Percentiles rank a stretch among this genome's conserved stretches.
These are phyloP conservation scores for Hypsizygus ulmarius DNA, from an alignment of 1,284 basidiomycete species.

Conservation along the genomic window DNA sequence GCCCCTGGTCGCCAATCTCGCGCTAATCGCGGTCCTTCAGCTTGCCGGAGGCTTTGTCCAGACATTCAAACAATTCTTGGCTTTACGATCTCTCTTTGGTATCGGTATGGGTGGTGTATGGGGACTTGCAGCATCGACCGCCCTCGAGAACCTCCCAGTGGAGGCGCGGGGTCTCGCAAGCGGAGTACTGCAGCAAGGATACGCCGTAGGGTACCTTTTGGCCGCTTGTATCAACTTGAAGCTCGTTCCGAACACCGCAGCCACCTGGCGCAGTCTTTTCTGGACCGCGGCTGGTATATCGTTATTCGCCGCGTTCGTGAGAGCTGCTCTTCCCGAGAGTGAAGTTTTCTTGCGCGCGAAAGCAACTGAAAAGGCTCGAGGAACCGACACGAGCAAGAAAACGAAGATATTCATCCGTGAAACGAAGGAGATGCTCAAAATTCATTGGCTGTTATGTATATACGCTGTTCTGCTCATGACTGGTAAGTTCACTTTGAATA, in stretches of 20 bases:
- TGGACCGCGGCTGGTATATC: constrained; percentile 74
- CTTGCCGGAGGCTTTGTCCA: constrained; percentile 77
- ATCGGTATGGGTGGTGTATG: constrained; percentile 87
- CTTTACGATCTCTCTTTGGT: constrained; percentile 75
- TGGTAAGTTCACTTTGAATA: constrained; percentile 42
- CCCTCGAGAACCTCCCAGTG: constrained; percentile 88
- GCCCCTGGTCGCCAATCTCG: constrained; percentile 80
- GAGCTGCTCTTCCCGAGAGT: constrained; percentile 79
- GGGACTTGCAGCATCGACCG: constrained; percentile 74
- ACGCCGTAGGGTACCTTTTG: constrained; percentile 63
- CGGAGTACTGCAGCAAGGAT: constrained; percentile 84
- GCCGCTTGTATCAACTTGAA: constrained; percentile 76
- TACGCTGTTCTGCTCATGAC: constrained; percentile 82
- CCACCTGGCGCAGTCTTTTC: constrained; percentile 65
- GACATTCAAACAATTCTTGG: constrained; percentile 68
- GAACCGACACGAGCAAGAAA: constrained; percentile 46
- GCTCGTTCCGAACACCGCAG: constrained; percentile 54
- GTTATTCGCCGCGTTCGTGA: constrained; percentile 69
- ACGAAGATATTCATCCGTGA: constrained; percentile 75
- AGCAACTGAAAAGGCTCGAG: constrained; percentile 43
- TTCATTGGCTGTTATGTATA: constrained; percentile 84
- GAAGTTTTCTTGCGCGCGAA: constrained; percentile 69
- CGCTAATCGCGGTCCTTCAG: constrained; percentile 73
- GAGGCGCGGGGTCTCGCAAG: constrained; percentile 84
- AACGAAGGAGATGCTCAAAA: constrained; percentile 72